A percentile compares a stretch with the other conserved stretches of the same genome.
These are phyloP conservation scores for Syzygium aromaticum DNA, from an alignment of 345 rosid species.

Conservation along the genomic window DNA sequence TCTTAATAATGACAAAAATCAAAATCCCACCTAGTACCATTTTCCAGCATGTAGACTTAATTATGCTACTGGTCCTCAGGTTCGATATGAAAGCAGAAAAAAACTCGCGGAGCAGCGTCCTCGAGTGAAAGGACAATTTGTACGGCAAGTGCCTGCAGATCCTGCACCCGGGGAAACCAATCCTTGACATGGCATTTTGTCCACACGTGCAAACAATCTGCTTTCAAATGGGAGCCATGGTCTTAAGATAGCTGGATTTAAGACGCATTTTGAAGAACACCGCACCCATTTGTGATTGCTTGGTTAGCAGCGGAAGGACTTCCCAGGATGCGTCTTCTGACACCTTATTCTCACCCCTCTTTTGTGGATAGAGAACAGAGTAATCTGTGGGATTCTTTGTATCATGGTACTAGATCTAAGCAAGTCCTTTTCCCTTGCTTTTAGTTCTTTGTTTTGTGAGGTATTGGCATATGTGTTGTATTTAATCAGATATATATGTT, in stretches of 20 bases:
- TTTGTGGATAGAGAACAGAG: background rate
- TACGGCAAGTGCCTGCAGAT: constrained; percentile 34
- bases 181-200: background rate
- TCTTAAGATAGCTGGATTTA: background rate
- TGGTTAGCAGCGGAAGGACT: background rate
- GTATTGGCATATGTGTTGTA: background rate
- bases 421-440: background rate
- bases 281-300: background rate
- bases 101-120: constrained; percentile 79
- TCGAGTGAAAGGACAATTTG: constrained; percentile 69
- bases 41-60: background rate
- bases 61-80: constrained; percentile 22
- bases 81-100: constrained; percentile 68
- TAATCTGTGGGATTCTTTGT: background rate
- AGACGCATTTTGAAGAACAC: background rate
- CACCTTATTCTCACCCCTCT: constrained; percentile 9
- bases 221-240: background rate
- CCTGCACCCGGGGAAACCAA: constrained; percentile 10
- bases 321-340: constrained; percentile 8
- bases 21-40: background rate
- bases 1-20: background rate
- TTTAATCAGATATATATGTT: background rate
- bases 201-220: background rate
- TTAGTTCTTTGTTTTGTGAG: background rate
- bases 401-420: background rate